Percentiles rank a stretch among this genome's conserved stretches.
Conservation (phyloP, 345 rosid genomes). For the Heritiera fomes region DNA sequence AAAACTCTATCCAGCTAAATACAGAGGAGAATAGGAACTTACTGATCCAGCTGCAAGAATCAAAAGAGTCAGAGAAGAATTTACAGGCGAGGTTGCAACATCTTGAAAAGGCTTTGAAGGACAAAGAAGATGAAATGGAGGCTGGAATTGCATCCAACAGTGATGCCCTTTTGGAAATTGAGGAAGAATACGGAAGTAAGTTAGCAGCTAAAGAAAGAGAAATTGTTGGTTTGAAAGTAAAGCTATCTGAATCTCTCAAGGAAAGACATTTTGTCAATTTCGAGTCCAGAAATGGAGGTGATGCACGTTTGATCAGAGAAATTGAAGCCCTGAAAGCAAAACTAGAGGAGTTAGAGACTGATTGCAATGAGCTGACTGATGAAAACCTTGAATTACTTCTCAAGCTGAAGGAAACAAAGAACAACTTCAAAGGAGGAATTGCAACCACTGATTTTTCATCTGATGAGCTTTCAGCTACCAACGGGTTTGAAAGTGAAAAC, state of each 20-base stretch:
- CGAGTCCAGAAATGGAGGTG: slow-evolving; percentile 15
- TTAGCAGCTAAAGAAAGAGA: slow-evolving; percentile 42
- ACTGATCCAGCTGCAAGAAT: slow-evolving; percentile 29
- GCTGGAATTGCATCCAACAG: background rate
- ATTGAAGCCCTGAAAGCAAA: slow-evolving; percentile 42
- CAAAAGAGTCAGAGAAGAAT: slow-evolving; percentile 41
- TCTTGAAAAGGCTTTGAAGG: slow-evolving; percentile 40
- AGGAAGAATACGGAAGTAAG: slow-evolving; percentile 30
- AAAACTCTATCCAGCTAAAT: slow-evolving; percentile 25
- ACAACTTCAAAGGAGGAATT: slow-evolving; percentile 21
- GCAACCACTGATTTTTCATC: slow-evolving; percentile 9
- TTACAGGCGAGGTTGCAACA: slow-evolving; percentile 36
- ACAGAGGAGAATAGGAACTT: slow-evolving; percentile 32
- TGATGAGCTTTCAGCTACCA: slow-evolving; percentile 15
- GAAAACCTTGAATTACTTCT: slow-evolving; percentile 56
- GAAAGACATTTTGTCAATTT: slow-evolving; percentile 23
- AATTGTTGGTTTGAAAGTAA: slow-evolving; percentile 34
- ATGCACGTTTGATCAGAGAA: slow-evolving; percentile 34
- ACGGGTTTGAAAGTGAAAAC: slow-evolving; percentile 18
- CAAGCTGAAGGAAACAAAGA: slow-evolving; percentile 42
- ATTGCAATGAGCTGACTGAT: slow-evolving; percentile 64
- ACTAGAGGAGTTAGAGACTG: slow-evolving; percentile 54
- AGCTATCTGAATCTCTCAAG: slow-evolving; percentile 27
- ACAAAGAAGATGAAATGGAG: slow-evolving; percentile 17
- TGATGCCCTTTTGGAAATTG: slow-evolving; percentile 16